phyloP scores from a whole-genome alignment of 1,139 yeast genomes.

The Waltiozyma sp. region DNA sequence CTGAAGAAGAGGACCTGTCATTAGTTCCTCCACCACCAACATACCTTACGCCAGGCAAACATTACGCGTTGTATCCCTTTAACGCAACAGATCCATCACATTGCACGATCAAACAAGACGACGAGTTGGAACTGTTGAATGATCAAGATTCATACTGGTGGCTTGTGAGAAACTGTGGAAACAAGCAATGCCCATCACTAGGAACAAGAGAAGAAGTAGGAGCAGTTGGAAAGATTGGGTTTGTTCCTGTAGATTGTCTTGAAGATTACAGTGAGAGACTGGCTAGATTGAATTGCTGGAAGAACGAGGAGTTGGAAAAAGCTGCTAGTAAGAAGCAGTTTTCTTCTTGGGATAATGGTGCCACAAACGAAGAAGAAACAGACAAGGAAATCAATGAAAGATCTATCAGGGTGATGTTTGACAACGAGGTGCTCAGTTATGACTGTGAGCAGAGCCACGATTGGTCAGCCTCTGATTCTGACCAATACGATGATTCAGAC shows the following conservation, averaged over 20 bases:
- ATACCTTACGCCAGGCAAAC: slow-evolving; percentile 72
- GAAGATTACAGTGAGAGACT: slow-evolving; percentile 87
- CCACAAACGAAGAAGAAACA: not conserved
- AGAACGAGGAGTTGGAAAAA: slow-evolving; percentile 65
- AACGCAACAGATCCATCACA: slow-evolving; percentile 93
- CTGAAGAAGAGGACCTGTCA: not conserved
- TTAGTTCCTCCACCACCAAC: slow-evolving; percentile 50
- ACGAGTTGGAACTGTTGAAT: slow-evolving; percentile 69
- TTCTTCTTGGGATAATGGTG: slow-evolving; percentile 6
- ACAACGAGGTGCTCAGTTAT: slow-evolving; percentile 8
- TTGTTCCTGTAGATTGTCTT: slow-evolving; percentile 92
- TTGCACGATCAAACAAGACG: slow-evolving; percentile 70
- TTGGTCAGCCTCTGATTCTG: not conserved
- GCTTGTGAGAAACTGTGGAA: slow-evolving; percentile 66
- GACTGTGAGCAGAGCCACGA: slow-evolving; percentile 16
- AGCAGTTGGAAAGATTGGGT: slow-evolving; percentile 47
- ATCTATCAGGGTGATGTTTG: not conserved
- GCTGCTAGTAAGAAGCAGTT: slow-evolving; percentile 8
- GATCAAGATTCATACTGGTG: slow-evolving; percentile 97
- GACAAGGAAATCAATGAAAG: not conserved
- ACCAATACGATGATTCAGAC: not conserved
- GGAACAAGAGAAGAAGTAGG: not conserved
- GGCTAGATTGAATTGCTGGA: slow-evolving; percentile 86
- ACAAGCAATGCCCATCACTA: slow-evolving; percentile 24
- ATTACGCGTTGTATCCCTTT: slow-evolving; percentile 82